Base-by-base conservation (phyloP, 805 yeast genomes). In the Kuraishia piskuri region DNA sequence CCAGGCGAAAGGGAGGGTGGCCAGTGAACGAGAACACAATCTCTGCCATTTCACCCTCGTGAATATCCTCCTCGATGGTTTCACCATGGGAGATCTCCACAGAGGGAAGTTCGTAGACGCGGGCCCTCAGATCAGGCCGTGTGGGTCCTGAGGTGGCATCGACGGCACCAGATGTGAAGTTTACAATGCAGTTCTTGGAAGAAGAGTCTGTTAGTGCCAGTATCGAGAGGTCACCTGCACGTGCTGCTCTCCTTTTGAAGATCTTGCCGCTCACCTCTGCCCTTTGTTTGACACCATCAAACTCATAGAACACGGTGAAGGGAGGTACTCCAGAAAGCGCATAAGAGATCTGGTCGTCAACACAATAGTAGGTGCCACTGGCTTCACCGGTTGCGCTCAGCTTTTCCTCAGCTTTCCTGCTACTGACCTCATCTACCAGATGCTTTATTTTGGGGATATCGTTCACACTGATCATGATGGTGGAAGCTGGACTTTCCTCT, bases 11-110 rank as follows among this genome's bases (percentile, higher is more conserved):
- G 12, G 99, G 99, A 10, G 98, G 96, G 0, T 83, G 79, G 17
- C 99, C 99, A 36, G 79, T 78, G 62, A 94, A 88, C 21, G 82
- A 78, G 69, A 94, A 92, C 1, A 78, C 78, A 50, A 94, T 82
- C 64, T 90, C 96, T 1, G 95, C 91, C 62, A 87, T 88, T 59
- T 94, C 99, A 49, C 98, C 99, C 64, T 90, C 96, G 62, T 90
- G 96, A 47, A 94, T 88, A 66, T 89, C 92, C 62, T 84, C 91
- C 53, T 84, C 80, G 8, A 84, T 70, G 19, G 80, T 72, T 54
- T 82, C 84, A n/a, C 96, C 96, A 61, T 85, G 88, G 22, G 85
- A 80, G 17, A 92, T 83, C 55, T 86, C 90, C 17, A 92, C 97
- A 0, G 96, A 84, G 1, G 85, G 85, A 17, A 80, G 63, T 44